A percentile compares a stretch with the other conserved stretches of the same genome.
Evolutionary conservation across 2,329 filamentous ascomycete species (phyloP).

Genomic region (Neofusicoccum cordaticola): DNA sequence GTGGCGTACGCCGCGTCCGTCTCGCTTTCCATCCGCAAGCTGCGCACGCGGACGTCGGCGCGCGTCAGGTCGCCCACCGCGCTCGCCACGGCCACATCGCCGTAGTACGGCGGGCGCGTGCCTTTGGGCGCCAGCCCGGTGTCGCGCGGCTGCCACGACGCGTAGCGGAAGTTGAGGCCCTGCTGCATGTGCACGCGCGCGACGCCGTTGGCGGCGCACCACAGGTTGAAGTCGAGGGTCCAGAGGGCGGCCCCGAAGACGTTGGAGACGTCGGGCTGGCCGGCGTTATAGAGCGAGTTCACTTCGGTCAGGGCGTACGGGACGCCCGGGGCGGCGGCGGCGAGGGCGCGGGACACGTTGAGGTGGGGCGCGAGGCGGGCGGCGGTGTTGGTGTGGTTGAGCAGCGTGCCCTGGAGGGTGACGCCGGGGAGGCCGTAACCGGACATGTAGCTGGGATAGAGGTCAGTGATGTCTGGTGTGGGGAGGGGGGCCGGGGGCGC

Average conservation of each 20-base stretch:
- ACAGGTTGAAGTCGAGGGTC: constrained; percentile 62
- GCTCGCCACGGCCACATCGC: constrained; percentile 57
- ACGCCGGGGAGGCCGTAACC: constrained; percentile 59
- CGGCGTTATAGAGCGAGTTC: constrained; percentile 63
- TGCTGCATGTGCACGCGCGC: constrained; percentile 62
- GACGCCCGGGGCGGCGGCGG: constrained; percentile 29
- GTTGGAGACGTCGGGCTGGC: constrained; percentile 60
- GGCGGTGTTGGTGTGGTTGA: constrained; percentile 60
- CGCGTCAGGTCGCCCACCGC: constrained; percentile 48
- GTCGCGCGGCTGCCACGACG: constrained; percentile 58
- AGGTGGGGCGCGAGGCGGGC: constrained; percentile 50
- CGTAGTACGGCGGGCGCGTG: constrained; percentile 63
- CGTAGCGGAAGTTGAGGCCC: constrained; percentile 62
- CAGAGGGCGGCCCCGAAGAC: constrained; percentile 65
- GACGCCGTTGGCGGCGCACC: constrained; percentile 56
- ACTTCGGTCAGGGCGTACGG: constrained; percentile 60
- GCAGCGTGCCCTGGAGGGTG: constrained; percentile 59
- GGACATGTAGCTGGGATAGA: constrained; percentile 55
- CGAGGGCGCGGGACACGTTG: constrained; percentile 46
- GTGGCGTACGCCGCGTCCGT: constrained; percentile 56
- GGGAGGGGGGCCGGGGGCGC: constrained; percentile 47
- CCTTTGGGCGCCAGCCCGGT: constrained; percentile 51
- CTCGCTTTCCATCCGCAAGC: constrained; percentile 43
- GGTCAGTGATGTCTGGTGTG: constrained; percentile 37
- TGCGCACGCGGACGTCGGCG: constrained; percentile 45